Conservation (phyloP, 2,329 filamentous ascomycete genomes). For the Emmonsiellopsis sp. region DNA sequence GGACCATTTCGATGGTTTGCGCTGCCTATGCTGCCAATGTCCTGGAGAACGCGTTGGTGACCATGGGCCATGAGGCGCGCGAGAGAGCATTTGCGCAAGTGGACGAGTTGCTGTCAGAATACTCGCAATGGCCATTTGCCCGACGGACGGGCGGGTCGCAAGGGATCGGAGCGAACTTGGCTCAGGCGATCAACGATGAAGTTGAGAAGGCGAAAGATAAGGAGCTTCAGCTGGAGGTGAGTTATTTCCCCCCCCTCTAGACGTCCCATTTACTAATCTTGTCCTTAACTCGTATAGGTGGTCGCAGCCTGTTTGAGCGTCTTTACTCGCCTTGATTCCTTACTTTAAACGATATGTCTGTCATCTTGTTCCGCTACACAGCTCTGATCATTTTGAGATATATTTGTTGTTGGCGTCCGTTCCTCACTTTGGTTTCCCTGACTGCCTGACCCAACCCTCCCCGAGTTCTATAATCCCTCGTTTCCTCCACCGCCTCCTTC, state of each 20-base stretch:
- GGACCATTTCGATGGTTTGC: constrained; percentile 93
- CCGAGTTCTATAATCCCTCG: background rate
- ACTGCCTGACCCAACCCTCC: constrained; percentile 8
- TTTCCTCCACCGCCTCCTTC: constrained; percentile 7
- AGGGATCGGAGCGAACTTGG: constrained; percentile 85
- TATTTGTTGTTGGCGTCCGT: constrained; percentile 2
- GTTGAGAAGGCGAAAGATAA: constrained; percentile 79
- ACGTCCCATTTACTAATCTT: background rate
- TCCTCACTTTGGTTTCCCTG: constrained; percentile 5
- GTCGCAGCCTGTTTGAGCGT: constrained; percentile 94
- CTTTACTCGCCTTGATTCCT: constrained; percentile 92
- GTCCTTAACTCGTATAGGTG: constrained; percentile 39
- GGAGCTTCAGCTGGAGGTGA: constrained; percentile 90
- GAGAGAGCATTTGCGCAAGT: constrained; percentile 95
- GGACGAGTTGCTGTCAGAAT: constrained; percentile 89
- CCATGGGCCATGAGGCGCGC: constrained; percentile 83
- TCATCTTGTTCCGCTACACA: background rate
- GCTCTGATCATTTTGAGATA: constrained; percentile 1
- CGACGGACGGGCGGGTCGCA: constrained; percentile 65
- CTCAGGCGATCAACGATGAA: constrained; percentile 79
- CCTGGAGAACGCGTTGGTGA: constrained; percentile 91
- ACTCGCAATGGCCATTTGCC: constrained; percentile 95
- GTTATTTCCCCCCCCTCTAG: constrained; percentile 15
- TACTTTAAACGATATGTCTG: constrained; percentile 51
- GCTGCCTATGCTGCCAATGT: constrained; percentile 97